Evolutionary conservation across 2,329 filamentous ascomycete genomes (phyloP).

Genomic region (Colletotrichum liriopes): DNA sequence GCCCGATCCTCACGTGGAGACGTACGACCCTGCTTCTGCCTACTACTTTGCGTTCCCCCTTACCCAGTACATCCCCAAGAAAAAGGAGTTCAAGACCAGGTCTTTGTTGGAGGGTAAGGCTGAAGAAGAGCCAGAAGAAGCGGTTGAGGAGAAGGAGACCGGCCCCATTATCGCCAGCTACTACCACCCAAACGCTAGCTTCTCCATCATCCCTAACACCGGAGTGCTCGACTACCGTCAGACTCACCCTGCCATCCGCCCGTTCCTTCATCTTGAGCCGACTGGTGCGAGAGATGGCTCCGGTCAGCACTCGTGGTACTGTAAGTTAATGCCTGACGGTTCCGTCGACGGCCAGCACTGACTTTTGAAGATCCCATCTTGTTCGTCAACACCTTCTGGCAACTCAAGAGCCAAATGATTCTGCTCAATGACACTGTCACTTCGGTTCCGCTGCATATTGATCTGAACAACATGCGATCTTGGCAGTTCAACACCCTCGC

Average conservation of each 20-base stretch:
- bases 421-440: constrained; percentile 92
- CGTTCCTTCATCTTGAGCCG: constrained; percentile 84
- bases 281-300: constrained; percentile 86
- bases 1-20: constrained; percentile 81
- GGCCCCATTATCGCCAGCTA: constrained; percentile 85
- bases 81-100: constrained; percentile 89
- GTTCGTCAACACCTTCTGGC: constrained; percentile 98
- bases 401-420: constrained; percentile 91
- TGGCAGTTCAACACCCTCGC: constrained; percentile 94
- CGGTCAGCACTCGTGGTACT: constrained; percentile 94
- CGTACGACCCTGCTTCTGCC: constrained; percentile 82
- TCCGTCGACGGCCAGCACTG: neutral
- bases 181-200: constrained; percentile 95
- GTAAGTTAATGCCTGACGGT: constrained; percentile 52
- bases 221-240: constrained; percentile 78
- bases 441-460: constrained; percentile 85
- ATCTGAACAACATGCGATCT: constrained; percentile 83
- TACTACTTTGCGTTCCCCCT: constrained; percentile 89
- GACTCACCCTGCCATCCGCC: constrained; percentile 81
- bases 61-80: constrained; percentile 92
- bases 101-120: constrained; percentile 79
- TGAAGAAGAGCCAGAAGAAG: constrained; percentile 67
- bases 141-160: constrained; percentile 66
- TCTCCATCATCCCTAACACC: constrained; percentile 87
- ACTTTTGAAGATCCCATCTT: constrained; percentile 77